phyloP scores from a whole-genome alignment of 176 grass and related monocot genomes.

The Echinochloa phyllopogon region DNA sequence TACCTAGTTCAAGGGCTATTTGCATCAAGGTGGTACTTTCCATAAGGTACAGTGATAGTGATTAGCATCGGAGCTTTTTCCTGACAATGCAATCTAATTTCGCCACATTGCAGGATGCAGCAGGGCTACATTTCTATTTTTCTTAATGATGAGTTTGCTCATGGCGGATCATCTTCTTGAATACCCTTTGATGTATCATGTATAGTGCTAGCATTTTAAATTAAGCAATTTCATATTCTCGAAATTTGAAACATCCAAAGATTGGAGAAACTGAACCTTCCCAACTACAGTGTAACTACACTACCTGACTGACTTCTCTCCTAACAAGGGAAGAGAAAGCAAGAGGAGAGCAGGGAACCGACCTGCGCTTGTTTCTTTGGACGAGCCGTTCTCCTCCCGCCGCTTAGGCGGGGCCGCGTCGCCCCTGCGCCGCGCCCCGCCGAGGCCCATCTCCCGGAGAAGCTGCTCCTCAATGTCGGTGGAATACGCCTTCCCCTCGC shows the following conservation, averaged over 20 bases:
- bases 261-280: neutral
- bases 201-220: neutral
- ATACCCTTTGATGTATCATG: neutral
- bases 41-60: neutral
- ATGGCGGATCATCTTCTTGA: neutral
- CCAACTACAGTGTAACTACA: too few relatives aligned
- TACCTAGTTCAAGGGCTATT: neutral
- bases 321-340: neutral
- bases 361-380: constrained; percentile 37
- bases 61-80: neutral
- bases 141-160: neutral
- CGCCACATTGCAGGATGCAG: neutral
- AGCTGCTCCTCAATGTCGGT: constrained; percentile 66
- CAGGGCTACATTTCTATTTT: neutral
- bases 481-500: constrained; percentile 56
- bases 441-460: constrained; percentile 60
- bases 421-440: constrained; percentile 34
- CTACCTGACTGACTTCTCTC: neutral
- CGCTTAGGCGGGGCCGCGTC: constrained; percentile 23
- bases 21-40: neutral
- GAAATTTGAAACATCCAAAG: neutral
- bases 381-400: neutral
- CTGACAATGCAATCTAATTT: neutral
- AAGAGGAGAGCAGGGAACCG: neutral
- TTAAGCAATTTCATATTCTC: neutral